Conservation (phyloP, 2,329 filamentous ascomycete species). For the Ophiostoma piceae region DNA sequence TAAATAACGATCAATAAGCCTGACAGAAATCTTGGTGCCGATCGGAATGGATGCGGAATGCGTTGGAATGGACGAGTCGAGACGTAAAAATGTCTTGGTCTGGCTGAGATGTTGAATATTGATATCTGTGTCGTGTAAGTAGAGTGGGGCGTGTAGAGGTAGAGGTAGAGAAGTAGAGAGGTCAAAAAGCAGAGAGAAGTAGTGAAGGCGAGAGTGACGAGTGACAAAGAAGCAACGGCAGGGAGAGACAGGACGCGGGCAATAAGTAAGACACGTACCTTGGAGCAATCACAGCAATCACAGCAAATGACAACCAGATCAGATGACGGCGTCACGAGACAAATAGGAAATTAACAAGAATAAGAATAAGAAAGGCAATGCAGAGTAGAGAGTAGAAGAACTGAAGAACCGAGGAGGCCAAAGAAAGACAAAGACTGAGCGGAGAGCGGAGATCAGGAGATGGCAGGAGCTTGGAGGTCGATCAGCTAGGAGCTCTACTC, state of each 20-base stretch:
- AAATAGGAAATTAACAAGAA: neutral
- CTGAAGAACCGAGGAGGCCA: too few species aligned
- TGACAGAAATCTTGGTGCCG: neutral
- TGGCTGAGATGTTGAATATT: neutral
- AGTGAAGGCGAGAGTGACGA: neutral
- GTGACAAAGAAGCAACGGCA: neutral
- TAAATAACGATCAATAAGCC: too few species aligned
- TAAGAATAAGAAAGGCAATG: neutral
- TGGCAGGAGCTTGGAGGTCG: neutral
- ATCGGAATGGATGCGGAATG: neutral
- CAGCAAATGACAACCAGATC: too few species aligned
- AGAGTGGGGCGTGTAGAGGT: neutral
- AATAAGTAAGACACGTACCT: slow-evolving; percentile 6
- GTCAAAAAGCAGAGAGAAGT: too few species aligned
- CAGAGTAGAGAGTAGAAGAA: neutral
- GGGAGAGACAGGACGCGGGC: neutral
- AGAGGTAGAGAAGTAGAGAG: too few species aligned
- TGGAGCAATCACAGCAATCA: too few species aligned
- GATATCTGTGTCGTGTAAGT: neutral
- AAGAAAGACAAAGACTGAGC: too few species aligned
- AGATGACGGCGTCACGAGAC: too few species aligned
- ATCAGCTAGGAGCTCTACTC: neutral
- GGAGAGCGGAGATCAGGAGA: neutral
- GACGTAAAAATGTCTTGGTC: neutral
- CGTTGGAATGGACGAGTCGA: neutral